Conservation (phyloP, 129 eudicot species). For the Mikania micrantha region DNA sequence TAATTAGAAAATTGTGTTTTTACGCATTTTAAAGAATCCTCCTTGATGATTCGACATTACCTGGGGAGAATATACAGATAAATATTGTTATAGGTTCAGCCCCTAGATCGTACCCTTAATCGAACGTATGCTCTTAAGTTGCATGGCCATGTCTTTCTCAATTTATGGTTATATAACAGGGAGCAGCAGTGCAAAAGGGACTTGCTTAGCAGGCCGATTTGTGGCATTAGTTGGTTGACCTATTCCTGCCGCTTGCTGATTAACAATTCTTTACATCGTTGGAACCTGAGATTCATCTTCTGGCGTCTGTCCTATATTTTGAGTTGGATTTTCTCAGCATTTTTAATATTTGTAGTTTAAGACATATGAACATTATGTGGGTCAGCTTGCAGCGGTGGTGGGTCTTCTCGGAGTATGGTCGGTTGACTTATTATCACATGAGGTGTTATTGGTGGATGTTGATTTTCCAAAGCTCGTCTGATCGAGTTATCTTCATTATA, state of each 20-base stretch:
- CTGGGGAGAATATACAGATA: constrained; percentile 15
- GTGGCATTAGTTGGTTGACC: constrained; percentile 37
- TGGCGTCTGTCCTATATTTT: constrained; percentile 28
- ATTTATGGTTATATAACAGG: constrained; percentile 88
- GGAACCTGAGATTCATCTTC: constrained; percentile 32
- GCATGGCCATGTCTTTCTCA: constrained; percentile 85
- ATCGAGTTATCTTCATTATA: constrained; percentile 35
- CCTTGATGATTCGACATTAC: constrained; percentile 40
- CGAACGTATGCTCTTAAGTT: constrained; percentile 54
- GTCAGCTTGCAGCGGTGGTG: constrained; percentile 6
- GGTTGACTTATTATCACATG: constrained; percentile 35
- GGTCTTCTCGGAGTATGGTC: constrained; percentile 25
- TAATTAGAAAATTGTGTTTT: too few relatives aligned
- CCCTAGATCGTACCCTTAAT: constrained; percentile 38
- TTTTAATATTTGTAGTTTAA: constrained; percentile 35
- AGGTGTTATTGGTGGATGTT: constrained; percentile 36
- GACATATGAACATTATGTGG: constrained; percentile 31
- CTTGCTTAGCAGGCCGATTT: constrained; percentile 52
- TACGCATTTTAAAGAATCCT: constrained; percentile 49
- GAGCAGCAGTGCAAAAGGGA: constrained; percentile 77
- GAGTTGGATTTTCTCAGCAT: constrained; percentile 33
- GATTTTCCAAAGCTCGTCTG: constrained; percentile 39
- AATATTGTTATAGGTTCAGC: background rate
- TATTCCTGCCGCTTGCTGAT: constrained; percentile 41
- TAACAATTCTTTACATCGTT: constrained; percentile 24